Conservation (phyloP, 108 stramenopile species). For the Cylindrotheca closterium region DNA sequence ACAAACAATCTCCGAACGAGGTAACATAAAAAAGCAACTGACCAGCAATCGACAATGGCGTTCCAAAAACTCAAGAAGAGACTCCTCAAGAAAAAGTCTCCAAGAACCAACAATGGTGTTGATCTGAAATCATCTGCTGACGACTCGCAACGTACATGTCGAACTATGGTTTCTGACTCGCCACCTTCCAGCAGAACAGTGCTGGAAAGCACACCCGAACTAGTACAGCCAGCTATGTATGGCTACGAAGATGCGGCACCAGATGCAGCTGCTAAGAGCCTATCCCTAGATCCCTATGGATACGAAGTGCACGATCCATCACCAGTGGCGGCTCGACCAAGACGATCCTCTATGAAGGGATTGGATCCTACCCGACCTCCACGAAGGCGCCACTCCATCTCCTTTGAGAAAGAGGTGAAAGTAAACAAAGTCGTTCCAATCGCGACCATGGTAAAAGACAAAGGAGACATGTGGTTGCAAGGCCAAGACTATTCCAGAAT, state of each 20-base stretch:
- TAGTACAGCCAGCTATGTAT: no score
- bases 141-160: no score
- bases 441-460: background rate
- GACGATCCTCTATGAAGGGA: background rate
- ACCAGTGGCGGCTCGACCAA: background rate
- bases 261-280: background rate
- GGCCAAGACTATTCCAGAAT: constrained; percentile 18
- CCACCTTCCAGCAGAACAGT: no score
- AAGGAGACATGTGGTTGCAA: constrained; percentile 27
- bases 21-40: no score
- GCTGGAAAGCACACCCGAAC: no score
- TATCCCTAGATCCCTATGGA: background rate
- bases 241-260: background rate
- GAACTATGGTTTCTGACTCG: no score
- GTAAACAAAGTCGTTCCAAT: constrained; percentile 17
- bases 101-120: no score
- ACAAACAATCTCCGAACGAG: no score
- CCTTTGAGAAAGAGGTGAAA: constrained; percentile 15
- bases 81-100: no score
- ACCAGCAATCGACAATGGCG: no score
- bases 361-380: background rate
- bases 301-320: background rate
- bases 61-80: no score
- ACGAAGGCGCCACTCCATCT: constrained; percentile 18
- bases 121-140: no score